Percentiles rank a stretch among this genome's conserved stretches.
Conservation (phyloP, 1,139 yeast genomes). For the Saccharomycopsis crataegensis region DNA sequence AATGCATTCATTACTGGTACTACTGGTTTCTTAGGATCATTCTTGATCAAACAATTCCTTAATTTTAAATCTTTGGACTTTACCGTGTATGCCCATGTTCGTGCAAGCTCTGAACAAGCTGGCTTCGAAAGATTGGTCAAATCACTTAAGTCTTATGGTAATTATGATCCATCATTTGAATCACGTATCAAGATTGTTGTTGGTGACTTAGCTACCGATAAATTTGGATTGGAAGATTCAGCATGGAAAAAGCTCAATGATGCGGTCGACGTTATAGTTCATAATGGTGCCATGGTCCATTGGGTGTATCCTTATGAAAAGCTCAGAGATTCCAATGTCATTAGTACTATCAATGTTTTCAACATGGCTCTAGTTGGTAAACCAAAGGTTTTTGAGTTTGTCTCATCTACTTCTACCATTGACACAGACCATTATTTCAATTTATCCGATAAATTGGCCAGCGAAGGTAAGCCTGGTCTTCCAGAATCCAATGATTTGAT, state of each 20-base stretch:
- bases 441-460: conserved; percentile 61
- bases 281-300: conserved; percentile 96
- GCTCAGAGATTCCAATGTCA: conserved; percentile 87
- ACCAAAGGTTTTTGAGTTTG: conserved; percentile 81
- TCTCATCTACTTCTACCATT: conserved; percentile 88
- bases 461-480: conserved; percentile 64
- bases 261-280: conserved; percentile 74
- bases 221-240: conserved; percentile 59
- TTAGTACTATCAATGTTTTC: conserved; percentile 80
- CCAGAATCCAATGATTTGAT: conserved; percentile 73
- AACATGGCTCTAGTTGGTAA: conserved; percentile 74
- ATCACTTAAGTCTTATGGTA: conserved; percentile 78
- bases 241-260: conserved; percentile 54
- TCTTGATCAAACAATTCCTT: conserved; percentile 13
- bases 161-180: conserved; percentile 61
- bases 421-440: conserved; percentile 78
- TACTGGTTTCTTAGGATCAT: conserved; percentile 94
- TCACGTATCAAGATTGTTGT: conserved; percentile 60
- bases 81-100: conserved; percentile 78
- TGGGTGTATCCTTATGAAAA: conserved; percentile 96
- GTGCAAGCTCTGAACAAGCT: conserved; percentile 62
- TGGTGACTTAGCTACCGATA: conserved; percentile 68
- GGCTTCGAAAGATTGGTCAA: conserved; percentile 72
- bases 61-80: conserved; percentile 23
- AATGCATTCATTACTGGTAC: conserved; percentile 89